A percentile compares a stretch with the other conserved stretches of the same genome.
phyloP scores from a whole-genome alignment of 768 basidiomycete species.

The Auriscalpium orientale region DNA sequence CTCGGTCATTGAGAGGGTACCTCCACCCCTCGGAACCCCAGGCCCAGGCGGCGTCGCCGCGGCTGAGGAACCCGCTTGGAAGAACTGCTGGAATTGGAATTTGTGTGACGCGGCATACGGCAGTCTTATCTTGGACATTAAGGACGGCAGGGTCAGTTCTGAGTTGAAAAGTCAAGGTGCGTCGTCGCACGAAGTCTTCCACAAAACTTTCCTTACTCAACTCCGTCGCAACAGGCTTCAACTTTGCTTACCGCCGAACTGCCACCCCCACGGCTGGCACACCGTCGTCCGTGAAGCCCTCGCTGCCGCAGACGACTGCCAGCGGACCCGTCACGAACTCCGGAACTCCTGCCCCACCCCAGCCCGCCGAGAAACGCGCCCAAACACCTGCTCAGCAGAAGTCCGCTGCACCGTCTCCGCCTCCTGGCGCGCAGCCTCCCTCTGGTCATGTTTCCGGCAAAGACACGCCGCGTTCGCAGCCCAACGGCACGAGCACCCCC shows the following conservation, averaged over 20 bases:
- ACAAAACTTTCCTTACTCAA: background rate
- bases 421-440: background rate
- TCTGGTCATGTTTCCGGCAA: slow-evolving; percentile 6
- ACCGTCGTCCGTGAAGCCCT: slow-evolving; percentile 40
- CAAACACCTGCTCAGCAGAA: background rate
- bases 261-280: slow-evolving; percentile 44
- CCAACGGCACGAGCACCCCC: slow-evolving; percentile 19
- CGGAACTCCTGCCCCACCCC: background rate
- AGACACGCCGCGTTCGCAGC: slow-evolving; percentile 10
- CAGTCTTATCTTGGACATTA: slow-evolving; percentile 78
- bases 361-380: background rate
- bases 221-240: slow-evolving; percentile 58
- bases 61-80: slow-evolving; percentile 91
- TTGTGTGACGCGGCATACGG: slow-evolving; percentile 94
- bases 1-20: slow-evolving; percentile 75
- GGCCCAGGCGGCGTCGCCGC: slow-evolving; percentile 37
- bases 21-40: slow-evolving; percentile 40
- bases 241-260: slow-evolving; percentile 87
- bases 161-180: slow-evolving; percentile 89
- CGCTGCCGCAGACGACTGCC: slow-evolving; percentile 36
- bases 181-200: slow-evolving; percentile 15
- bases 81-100: slow-evolving; percentile 99
- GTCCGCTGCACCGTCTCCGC: background rate
- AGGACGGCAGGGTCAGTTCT: slow-evolving; percentile 86
- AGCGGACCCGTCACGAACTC: slow-evolving; percentile 27